Evolutionary conservation across 305 asterid species (phyloP).

Genomic region (Euphrasia arctica): DNA sequence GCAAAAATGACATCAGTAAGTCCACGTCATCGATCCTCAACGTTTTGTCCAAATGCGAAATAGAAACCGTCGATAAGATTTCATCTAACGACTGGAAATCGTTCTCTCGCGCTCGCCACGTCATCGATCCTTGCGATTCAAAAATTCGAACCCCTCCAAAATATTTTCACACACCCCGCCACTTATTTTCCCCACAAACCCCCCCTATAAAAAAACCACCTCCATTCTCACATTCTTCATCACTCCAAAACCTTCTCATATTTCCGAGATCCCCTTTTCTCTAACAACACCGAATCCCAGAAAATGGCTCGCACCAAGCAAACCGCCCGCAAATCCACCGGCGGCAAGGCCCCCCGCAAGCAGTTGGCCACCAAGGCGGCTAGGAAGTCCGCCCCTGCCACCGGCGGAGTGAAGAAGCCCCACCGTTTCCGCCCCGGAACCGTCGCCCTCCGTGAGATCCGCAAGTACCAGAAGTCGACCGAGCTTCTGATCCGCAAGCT

Average conservation of each 20-base stretch:
- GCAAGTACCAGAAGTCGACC: slow-evolving; percentile 53
- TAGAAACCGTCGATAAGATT: slow-evolving; percentile 17
- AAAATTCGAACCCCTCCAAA: slow-evolving; percentile 19
- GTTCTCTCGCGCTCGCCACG: slow-evolving; percentile 16
- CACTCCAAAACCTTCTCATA: slow-evolving; percentile 7
- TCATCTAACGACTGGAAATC: background rate
- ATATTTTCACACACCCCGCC: slow-evolving; percentile 30
- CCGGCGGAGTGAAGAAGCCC: slow-evolving; percentile 60
- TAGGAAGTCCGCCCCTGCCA: slow-evolving; percentile 48
- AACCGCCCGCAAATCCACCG: slow-evolving; percentile 49
- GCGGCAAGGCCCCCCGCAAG: slow-evolving; percentile 50
- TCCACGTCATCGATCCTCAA: slow-evolving; percentile 25
- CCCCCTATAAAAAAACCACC: slow-evolving; percentile 15
- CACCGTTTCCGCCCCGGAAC: slow-evolving; percentile 59
- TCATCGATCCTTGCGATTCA: slow-evolving; percentile 22
- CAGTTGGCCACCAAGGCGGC: slow-evolving; percentile 54
- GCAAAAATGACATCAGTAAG: background rate
- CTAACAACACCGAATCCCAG: background rate
- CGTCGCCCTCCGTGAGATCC: slow-evolving; percentile 58
- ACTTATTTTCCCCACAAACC: slow-evolving; percentile 8
- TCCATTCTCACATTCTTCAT: too few species aligned
- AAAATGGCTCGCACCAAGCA: slow-evolving; percentile 55
- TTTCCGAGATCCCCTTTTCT: background rate
- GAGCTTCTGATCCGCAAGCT: slow-evolving; percentile 58
- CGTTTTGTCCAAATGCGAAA: background rate